Evolutionary conservation across 441 rosid genomes (phyloP), one percentile per base, ranked within the genome.

Genomic region (Arabidopsis lyrata): DNA sequence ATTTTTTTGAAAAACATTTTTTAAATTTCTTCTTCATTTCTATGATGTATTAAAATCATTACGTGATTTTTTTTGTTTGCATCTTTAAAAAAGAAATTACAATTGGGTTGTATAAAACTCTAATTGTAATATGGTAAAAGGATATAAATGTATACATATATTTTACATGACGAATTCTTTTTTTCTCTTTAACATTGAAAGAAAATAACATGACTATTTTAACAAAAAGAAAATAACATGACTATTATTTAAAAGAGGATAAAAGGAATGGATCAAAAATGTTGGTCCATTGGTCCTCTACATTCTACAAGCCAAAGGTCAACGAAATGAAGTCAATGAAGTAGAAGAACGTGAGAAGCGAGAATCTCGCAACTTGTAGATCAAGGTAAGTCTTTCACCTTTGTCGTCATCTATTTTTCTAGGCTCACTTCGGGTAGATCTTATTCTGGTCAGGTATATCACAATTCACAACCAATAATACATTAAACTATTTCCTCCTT

Each of bases 381-480:
- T 42, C 27, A 68, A 75, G 65, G 74, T 68, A 54, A 42, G 69
- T 68, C 41, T 60, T 59, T 52, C 31, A 59, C 56, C 39, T 59
- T 67, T 66, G 68, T 74, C 68, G 68, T 53, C 48, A 7, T 53
- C 63, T n/a, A 53, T 16, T 42, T 18, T 74, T 32, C 0, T 8
- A 75, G 74, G 78, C 49, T 60, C 42, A 68, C 13, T 56, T 75
- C 70, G 70, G 79, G 65, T 45, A 75, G 74, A 48, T 61, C 57
- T 75, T 61, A 75, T 50, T 45, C 74, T 68, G 58, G 64, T 54
- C 69, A 68, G 78, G 78, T 68, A 3, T 15, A 74, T 65, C 72
- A 18, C 77, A 65, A 16, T 60, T 65, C 72, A 18, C 77, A 65
- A 16, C 66, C 70, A 44, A 42, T 32, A 12, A 24, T 72, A 18